These are phyloP conservation scores for Komagataea norvegica DNA, from an alignment of 1,139 yeast genomes.

Conservation along the genomic window DNA sequence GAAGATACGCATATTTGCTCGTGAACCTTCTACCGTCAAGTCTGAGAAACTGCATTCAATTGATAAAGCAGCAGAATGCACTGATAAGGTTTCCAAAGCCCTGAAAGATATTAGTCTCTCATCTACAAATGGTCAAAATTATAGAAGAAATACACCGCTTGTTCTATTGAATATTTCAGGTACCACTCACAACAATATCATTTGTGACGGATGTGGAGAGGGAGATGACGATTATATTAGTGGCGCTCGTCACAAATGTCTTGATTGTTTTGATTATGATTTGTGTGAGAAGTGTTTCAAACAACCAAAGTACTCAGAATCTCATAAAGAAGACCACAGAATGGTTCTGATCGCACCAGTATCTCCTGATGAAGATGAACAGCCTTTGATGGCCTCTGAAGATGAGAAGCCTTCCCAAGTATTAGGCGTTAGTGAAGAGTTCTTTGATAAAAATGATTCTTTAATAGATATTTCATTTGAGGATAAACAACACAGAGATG, in stretches of 20 bases:
- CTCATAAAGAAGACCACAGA: slow-evolving; percentile 1
- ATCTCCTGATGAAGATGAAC: not conserved
- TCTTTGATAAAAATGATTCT: slow-evolving; percentile 4
- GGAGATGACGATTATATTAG: slow-evolving; percentile 24
- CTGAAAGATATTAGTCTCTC: too few species aligned
- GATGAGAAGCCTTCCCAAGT: not conserved
- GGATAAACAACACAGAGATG: slow-evolving; percentile 4
- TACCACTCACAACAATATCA: slow-evolving; percentile 20
- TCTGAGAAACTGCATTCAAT: too few species aligned
- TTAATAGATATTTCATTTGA: slow-evolving; percentile 5
- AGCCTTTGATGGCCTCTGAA: too few species aligned
- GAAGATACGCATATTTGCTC: not conserved
- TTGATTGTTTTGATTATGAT: slow-evolving; percentile 51
- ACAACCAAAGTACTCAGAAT: not conserved
- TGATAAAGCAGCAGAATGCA: too few species aligned
- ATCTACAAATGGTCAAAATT: too few species aligned
- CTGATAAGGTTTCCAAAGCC: too few species aligned
- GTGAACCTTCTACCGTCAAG: not conserved
- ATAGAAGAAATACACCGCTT: too few species aligned
- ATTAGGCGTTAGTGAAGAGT: not conserved
- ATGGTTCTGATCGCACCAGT: slow-evolving; percentile 5
- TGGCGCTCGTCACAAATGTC: slow-evolving; percentile 53
- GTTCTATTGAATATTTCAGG: slow-evolving; percentile 1
- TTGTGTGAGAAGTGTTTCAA: slow-evolving; percentile 46
- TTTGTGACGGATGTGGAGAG: slow-evolving; percentile 42